phyloP scores from a whole-genome alignment of 2,329 filamentous ascomycete genomes.

The Acarospora socialis region DNA sequence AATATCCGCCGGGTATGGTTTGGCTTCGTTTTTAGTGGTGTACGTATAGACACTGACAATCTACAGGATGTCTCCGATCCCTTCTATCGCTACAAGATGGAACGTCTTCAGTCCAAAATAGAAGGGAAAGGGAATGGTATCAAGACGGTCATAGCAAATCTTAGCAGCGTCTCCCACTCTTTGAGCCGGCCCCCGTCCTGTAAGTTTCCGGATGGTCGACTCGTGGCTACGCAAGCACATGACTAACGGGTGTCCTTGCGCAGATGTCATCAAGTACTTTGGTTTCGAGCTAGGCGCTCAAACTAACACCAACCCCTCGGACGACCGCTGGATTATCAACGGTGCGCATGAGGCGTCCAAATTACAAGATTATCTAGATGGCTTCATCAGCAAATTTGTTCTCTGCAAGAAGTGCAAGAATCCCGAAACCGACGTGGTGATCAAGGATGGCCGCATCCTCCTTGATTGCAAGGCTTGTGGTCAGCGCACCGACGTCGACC shows the following conservation, averaged over 20 bases:
- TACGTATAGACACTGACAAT: neutral
- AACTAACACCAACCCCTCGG: constrained; percentile 92
- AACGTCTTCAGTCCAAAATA: constrained; percentile 94
- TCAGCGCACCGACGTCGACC: constrained; percentile 78
- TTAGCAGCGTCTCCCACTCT: constrained; percentile 83
- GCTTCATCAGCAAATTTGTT: constrained; percentile 97
- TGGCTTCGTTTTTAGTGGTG: neutral
- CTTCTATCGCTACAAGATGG: constrained; percentile 99
- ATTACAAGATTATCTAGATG: constrained; percentile 94
- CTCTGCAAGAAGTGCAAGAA: constrained; percentile 99
- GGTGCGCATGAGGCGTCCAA: constrained; percentile 89
- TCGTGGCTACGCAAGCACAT: too few species aligned
- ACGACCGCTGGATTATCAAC: constrained; percentile 99
- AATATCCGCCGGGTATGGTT: constrained; percentile 72
- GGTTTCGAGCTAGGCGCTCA: constrained; percentile 97
- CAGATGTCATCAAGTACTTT: constrained; percentile 96
- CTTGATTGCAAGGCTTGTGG: constrained; percentile 99
- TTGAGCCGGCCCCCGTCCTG: constrained; percentile 79
- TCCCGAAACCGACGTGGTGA: constrained; percentile 87
- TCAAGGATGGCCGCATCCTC: constrained; percentile 84
- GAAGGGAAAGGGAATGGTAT: constrained; percentile 99
- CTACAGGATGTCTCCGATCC: constrained; percentile 74
- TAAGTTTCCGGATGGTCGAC: constrained; percentile 20
- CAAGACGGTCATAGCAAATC: constrained; percentile 96
- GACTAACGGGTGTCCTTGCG: neutral